Percentiles rank a stretch among this genome's conserved stretches.
Evolutionary conservation across 176 grass and related monocot species (phyloP).

Genomic region (Zizania latifolia): DNA sequence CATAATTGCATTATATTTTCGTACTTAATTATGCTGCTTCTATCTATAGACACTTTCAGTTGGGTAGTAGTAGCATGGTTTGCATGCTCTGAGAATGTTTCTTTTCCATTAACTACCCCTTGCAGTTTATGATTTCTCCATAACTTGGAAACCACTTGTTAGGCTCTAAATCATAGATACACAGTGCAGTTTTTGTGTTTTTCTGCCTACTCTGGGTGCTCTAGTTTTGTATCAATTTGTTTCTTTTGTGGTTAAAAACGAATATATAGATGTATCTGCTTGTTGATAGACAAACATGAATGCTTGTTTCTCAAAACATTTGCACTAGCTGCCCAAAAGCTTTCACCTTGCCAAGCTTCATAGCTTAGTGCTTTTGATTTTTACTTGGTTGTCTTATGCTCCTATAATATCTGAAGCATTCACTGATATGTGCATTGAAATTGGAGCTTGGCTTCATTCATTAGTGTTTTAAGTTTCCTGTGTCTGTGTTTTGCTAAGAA

Average conservation of each 20-base stretch:
- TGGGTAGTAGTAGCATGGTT: background rate
- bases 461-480: too few relatives aligned
- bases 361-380: background rate
- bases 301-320: constrained; percentile 2
- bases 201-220: background rate
- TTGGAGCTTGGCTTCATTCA: too few relatives aligned
- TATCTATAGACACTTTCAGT: background rate
- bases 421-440: too few relatives aligned
- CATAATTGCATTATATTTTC: too few relatives aligned
- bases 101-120: background rate
- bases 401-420: too few relatives aligned
- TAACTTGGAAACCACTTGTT: background rate
- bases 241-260: background rate
- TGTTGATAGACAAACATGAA: background rate
- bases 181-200: too few relatives aligned
- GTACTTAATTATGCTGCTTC: background rate
- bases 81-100: background rate
- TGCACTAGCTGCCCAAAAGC: background rate
- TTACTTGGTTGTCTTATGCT: too few relatives aligned
- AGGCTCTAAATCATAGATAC: background rate
- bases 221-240: background rate
- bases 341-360: background rate
- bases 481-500: too few relatives aligned
- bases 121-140: background rate
- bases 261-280: background rate